phyloP scores from a whole-genome alignment of 148 eudicot genomes.

The Silene uniflora region DNA sequence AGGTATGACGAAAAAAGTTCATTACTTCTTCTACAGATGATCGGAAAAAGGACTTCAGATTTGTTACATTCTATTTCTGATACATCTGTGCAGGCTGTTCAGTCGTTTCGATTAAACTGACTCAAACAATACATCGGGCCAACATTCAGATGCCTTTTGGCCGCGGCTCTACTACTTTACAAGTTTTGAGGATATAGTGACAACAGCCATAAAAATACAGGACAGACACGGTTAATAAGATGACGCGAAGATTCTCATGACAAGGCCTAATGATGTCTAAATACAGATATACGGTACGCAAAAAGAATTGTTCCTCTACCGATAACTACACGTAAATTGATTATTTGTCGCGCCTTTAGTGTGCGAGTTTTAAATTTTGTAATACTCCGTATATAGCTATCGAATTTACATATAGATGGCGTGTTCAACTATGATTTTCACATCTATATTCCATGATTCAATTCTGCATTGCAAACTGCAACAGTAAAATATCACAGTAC shows the following conservation, averaged over 20 bases:
- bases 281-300: no score
- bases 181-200: neutral
- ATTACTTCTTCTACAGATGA: neutral
- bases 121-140: neutral
- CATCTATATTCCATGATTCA: no score
- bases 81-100: constrained; percentile 50
- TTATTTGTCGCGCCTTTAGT: no score
- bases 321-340: no score
- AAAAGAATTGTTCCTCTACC: no score
- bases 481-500: no score
- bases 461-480: no score
- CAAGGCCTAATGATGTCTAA: neutral
- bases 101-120: constrained; percentile 64
- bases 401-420: no score
- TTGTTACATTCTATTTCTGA: neutral
- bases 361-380: no score
- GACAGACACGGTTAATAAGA: no score
- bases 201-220: neutral
- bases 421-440: no score
- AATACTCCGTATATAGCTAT: no score
- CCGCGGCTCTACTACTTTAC: neutral
- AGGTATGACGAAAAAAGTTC: constrained; percentile 35
- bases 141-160: neutral
- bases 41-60: neutral
- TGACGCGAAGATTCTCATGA: neutral